These are phyloP conservation scores for Fagus sylvatica DNA, from an alignment of 306 rosid genomes.

Conservation along the genomic window DNA sequence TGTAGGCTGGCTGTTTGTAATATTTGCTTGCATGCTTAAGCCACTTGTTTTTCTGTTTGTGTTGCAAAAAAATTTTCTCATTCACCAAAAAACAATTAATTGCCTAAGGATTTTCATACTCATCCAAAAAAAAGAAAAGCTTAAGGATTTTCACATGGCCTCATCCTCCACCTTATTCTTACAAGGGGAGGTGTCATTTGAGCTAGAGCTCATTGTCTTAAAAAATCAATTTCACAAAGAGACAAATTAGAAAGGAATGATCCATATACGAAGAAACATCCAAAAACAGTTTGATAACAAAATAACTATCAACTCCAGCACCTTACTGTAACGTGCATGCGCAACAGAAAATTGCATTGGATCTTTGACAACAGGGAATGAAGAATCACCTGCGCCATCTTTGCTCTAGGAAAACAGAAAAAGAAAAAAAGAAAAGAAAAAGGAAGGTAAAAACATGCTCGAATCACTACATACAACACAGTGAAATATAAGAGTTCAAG, in stretches of 20 bases:
- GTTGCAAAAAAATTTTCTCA: no score
- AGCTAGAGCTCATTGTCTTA: no score
- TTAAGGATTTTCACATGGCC: no score
- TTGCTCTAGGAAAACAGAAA: slow-evolving; percentile 52
- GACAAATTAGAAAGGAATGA: neutral
- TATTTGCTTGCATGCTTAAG: no score
- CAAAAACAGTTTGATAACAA: neutral
- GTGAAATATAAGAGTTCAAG: slow-evolving; percentile 12
- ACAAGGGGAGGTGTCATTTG: no score
- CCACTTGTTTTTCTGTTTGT: no score
- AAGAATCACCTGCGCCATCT: slow-evolving; percentile 83
- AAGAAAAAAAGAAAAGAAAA: slow-evolving; percentile 30
- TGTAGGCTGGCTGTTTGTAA: no score
- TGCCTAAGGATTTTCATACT: no score
- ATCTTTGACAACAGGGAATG: slow-evolving; percentile 86
- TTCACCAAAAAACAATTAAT: no score
- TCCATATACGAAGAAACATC: neutral
- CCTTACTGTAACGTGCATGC: slow-evolving; percentile 97
- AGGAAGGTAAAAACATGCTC: slow-evolving; percentile 18
- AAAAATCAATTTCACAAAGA: neutral
- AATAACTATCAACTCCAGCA: slow-evolving; percentile 30
- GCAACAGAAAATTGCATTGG: slow-evolving; percentile 84
- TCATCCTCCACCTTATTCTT: no score
- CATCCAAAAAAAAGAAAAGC: no score
- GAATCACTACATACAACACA: slow-evolving; percentile 15